Evolutionary conservation across 176 grass and related monocot species (phyloP).

Genomic region (Bothriochloa decipiens): DNA sequence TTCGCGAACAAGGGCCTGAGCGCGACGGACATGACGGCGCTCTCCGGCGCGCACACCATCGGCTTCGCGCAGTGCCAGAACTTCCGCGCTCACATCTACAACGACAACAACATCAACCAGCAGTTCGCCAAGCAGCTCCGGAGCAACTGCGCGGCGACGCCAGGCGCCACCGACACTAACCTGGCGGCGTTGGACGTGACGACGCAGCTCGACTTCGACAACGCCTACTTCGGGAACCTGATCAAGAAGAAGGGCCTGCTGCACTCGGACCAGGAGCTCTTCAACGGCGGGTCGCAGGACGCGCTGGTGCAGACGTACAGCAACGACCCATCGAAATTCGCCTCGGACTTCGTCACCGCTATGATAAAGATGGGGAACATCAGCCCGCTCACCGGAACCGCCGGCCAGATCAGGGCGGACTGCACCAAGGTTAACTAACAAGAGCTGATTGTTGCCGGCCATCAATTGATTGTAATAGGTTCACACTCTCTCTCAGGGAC

Average conservation of each 20-base stretch:
- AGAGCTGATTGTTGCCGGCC: too few relatives aligned
- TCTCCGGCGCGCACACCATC: slow-evolving; percentile 65
- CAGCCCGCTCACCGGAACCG: slow-evolving; percentile 47
- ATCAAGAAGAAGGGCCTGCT: slow-evolving; percentile 46
- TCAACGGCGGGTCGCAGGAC: slow-evolving; percentile 59
- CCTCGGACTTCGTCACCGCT: slow-evolving; percentile 43
- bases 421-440: slow-evolving; percentile 56
- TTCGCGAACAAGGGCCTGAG: neutral
- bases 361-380: slow-evolving; percentile 69
- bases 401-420: slow-evolving; percentile 55
- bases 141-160: slow-evolving; percentile 31
- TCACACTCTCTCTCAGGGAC: neutral
- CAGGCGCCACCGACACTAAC: slow-evolving; percentile 34
- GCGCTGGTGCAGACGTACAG: slow-evolving; percentile 50
- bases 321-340: neutral
- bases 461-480: too few relatives aligned
- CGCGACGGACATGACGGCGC: slow-evolving; percentile 56
- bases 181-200: slow-evolving; percentile 50
- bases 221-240: slow-evolving; percentile 63
- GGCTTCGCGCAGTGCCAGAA: slow-evolving; percentile 49
- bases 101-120: slow-evolving; percentile 50
- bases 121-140: slow-evolving; percentile 43
- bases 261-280: slow-evolving; percentile 85
- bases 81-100: slow-evolving; percentile 70
- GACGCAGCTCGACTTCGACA: slow-evolving; percentile 62